Base-by-base conservation (phyloP, 768 basidiomycete genomes). In the Albatrellus ellisii region DNA sequence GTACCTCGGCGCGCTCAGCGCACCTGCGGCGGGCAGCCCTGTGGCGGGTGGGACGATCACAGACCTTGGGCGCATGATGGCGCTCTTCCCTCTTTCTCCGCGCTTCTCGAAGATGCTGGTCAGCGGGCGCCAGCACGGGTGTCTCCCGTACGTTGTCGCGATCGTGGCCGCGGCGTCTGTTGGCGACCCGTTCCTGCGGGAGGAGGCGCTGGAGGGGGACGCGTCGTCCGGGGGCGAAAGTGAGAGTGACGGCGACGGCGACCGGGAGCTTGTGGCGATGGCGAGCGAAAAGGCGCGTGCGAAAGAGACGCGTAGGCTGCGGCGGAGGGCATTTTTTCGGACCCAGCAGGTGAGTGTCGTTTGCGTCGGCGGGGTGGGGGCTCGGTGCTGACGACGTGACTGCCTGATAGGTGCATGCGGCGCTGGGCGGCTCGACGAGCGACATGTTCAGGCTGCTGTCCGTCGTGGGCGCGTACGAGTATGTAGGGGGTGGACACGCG, bases 391-490 rank as follows among this genome's bases (percentile, higher is more conserved):
- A n/a, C n/a, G n/a, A 39, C 14, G 4, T 18, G 12, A 8, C 34
- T 41, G 22, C 26, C n/a, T 15, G 41, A 11, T 50, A 94, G 89
- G 62, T 65, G 18, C 90, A 95, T 59, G 67, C 79, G 3, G 75
- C 79, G 2, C 67, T 98, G 25, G 95, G 95, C 9, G 72, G 73
- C 40, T 77, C 69, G 17, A 69, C 69, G 5, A 95, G 91, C 56
- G 95, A 99, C 54, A 59, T 89, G 24, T 86, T 97, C 63, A 80
- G 82, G 51, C 61, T 82, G 26, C 67, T 99, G 7, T 91, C 92
- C 11, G 89, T 94, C n/a, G 78, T 95, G 14, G 95, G 95, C 0
- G 95, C 94, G 3, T 98, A 90, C 57, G 92, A 95, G 57, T 94
- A 83, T 57, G 83, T 84, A 17, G 82, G 86, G 7, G 85, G 84